phyloP scores from a whole-genome alignment of 2,329 filamentous ascomycete genomes.

The Talaromyces atroroseus region DNA sequence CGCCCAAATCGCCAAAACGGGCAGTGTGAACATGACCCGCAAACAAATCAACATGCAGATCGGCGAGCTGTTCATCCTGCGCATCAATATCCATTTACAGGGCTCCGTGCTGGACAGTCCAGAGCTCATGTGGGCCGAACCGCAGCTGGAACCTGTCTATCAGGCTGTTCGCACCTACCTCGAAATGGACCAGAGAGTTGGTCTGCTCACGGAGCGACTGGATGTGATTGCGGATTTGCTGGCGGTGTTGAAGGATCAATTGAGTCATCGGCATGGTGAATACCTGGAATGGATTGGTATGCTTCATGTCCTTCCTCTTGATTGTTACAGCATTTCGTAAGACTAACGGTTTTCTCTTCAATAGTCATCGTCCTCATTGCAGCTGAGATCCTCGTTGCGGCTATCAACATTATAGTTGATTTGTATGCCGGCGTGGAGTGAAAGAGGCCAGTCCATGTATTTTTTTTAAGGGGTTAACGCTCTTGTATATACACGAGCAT shows the following conservation, averaged over 20 bases:
- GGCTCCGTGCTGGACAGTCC: constrained; percentile 94
- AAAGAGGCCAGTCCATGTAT: not conserved
- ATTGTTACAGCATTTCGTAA: not conserved
- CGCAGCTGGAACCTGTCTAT: constrained; percentile 92
- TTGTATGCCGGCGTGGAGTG: constrained; percentile 67
- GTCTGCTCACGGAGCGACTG: constrained; percentile 79
- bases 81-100: constrained; percentile 97
- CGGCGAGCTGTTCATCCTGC: constrained; percentile 92
- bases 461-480: too few species aligned
- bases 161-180: constrained; percentile 91
- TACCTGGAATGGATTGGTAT: constrained; percentile 84
- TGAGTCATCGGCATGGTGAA: constrained; percentile 88
- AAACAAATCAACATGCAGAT: constrained; percentile 99
- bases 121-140: constrained; percentile 97
- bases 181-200: constrained; percentile 95
- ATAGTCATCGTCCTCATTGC: constrained; percentile 91
- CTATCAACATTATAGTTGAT: constrained; percentile 92
- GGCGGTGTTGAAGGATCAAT: constrained; percentile 88
- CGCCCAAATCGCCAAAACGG: constrained; percentile 84
- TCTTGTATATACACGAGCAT: not conserved
- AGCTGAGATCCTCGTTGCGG: constrained; percentile 87
- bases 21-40: constrained; percentile 81
- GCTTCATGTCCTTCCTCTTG: constrained; percentile 37
- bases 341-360: not conserved
- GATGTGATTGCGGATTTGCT: constrained; percentile 91